Evolutionary conservation across 202 grass and related monocot genomes (phyloP), one percentile per base, ranked within the genome.

Genomic region (Eragrostis tef): DNA sequence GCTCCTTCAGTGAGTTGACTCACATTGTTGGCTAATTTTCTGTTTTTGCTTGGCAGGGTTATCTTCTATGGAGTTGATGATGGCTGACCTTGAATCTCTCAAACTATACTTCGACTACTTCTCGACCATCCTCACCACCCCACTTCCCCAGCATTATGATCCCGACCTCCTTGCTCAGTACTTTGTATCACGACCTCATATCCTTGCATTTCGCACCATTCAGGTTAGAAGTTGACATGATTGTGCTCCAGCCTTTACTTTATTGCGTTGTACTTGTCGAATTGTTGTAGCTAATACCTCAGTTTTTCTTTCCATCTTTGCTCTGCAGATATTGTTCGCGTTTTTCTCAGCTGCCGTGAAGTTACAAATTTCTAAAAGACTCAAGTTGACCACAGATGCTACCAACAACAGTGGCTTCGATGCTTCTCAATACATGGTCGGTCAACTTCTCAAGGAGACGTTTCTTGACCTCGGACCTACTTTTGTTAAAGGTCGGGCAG

Each of bases 391-490:
- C 64, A 78, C 62, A 59, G 65, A 88, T 86, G 42, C 83, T 73
- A 66, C 70, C 72, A 22, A 72, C 61, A 74, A 1, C 20, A 44
- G 39, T 71, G 74, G 70, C 45, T 80, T 83, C 21, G 25, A 93
- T 82, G 73, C 62, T 78, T 88, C 90, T 53, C 87, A 88, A 73
- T 88, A 83, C 79, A 89, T 88, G 84, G 54, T 93, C 66, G 95
- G 95, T 7, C 82, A 88, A 71, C 79, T 98, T 89, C 84, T 98
- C 41, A 94, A 94, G 79, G 88, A 93, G 60, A 89, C 80, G 58
- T 87, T 98, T 79, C 79, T 98, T 74, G 85, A 93, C 67, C 95
- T 98, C 86, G 95, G 95, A 11, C 95, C 95, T 64, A 98, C 92
- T 83, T 98, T 98, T 89, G 77, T 98, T 31, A 98, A 98, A 93